Base-by-base conservation (phyloP, 345 rosid genomes). In the Nasturtium officinale region DNA sequence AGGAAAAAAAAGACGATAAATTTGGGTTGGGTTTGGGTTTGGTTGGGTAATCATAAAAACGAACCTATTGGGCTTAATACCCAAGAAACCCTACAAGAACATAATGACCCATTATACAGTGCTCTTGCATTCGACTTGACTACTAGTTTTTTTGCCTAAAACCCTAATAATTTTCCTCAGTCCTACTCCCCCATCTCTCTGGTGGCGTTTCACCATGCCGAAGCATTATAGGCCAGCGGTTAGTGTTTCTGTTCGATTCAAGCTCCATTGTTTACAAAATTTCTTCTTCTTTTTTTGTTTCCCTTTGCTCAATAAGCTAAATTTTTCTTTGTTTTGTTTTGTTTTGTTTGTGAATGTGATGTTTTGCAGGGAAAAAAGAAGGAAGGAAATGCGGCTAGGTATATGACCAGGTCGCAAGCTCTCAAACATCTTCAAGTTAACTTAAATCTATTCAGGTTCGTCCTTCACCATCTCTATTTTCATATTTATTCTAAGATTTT, bases 351-450 rank as follows among this genome's bases (percentile, higher is more conserved):
- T 54, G 5, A 7, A 55, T 30, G 40, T 23, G 25, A 2, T 32
- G 18, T 15, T 65, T 73, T 68, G 1, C 81, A 95, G 99, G 99
- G 99, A 9, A 95, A 95, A 87, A 95, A 87, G 78, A 95, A 85
- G 85, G 98, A 92, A 82, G 99, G 99, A 56, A 92, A 91, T 77
- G 96, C 88, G 17, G 91, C 97, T 25, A 82, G 86, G 79, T 92
- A 88, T 78, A 69, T 87, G 80, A 89, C 98, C 67, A 85, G 99
- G 88, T 83, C 96, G 17, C 96, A 91, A 77, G 94, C 96, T 12
- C 80, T 86, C 63, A 88, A 87, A 79, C 82, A 73, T 54, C 99
- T 95, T 53, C 97, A 95, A 85, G 91, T 90, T 47, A 82, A 67
- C 45, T 85, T 88, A 5, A 75, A 76, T 38, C 82, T 85, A 18